Conservation (phyloP, 2,329 filamentous ascomycete genomes). For the Clathrospora elynae region DNA sequence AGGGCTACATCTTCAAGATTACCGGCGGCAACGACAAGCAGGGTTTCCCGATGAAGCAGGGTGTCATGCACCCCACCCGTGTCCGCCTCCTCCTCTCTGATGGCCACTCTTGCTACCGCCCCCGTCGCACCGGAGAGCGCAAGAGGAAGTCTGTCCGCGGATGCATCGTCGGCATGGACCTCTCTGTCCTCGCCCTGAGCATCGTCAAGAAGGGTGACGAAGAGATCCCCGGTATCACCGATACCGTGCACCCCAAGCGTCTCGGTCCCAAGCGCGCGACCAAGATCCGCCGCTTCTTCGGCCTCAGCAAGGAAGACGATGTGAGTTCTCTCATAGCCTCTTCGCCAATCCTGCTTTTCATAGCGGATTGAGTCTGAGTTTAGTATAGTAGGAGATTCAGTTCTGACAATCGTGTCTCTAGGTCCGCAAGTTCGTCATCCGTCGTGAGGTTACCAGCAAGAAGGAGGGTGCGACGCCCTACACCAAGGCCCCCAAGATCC, state of each 20-base stretch:
- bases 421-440: constrained; percentile 99
- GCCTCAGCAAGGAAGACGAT: constrained; percentile 99
- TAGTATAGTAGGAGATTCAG: constrained; percentile 16
- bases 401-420: constrained; percentile 53
- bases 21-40: constrained; percentile 99
- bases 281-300: constrained; percentile 99
- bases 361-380: constrained; percentile 52
- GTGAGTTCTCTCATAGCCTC: constrained; percentile 76
- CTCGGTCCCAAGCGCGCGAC: constrained; percentile 99
- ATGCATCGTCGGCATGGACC: constrained; percentile 96
- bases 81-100: constrained; percentile 94
- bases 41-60: constrained; percentile 99
- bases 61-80: constrained; percentile 98
- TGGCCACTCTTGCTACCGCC: constrained; percentile 99
- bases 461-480: constrained; percentile 96
- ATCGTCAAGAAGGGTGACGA: constrained; percentile 97
- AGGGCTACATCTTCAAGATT: constrained; percentile 99
- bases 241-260: constrained; percentile 97
- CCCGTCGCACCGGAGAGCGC: constrained; percentile 96
- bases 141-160: constrained; percentile 99
- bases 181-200: constrained; percentile 90
- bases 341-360: constrained; percentile 62
- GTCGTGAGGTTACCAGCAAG: constrained; percentile 96
- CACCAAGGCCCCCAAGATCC: constrained; percentile 99
- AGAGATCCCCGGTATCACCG: constrained; percentile 95